phyloP scores from a whole-genome alignment of 2,329 filamentous ascomycete species.

The Verticillium klebahnii region DNA sequence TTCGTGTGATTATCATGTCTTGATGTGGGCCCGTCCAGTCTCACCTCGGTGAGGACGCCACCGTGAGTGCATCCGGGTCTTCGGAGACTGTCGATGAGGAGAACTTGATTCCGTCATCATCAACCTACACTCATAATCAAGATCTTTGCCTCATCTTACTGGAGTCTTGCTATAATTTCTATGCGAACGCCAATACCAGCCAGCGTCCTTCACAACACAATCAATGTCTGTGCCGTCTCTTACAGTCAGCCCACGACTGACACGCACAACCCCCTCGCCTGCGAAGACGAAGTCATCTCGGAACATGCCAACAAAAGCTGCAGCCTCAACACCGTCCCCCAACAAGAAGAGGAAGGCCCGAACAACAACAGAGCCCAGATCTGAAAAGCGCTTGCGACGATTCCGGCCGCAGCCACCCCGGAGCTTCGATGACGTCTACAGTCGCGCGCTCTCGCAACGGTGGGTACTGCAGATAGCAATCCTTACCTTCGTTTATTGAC shows the following conservation, averaged over 20 bases:
- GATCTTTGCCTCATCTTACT: neutral
- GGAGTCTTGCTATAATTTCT: too few species aligned
- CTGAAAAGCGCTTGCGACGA: conserved; percentile 29
- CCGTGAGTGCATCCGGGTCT: neutral
- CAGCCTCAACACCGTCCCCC: neutral
- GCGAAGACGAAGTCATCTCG: neutral
- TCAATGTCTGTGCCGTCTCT: neutral
- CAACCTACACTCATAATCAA: neutral
- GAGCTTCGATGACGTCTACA: conserved; percentile 29
- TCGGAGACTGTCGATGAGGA: neutral
- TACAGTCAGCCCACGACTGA: neutral
- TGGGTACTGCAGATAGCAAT: conserved; percentile 11
- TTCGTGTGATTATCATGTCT: neutral
- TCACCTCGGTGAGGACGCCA: neutral
- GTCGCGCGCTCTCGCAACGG: conserved; percentile 34
- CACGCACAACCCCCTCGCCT: neutral
- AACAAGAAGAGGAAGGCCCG: neutral
- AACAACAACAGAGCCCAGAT: neutral
- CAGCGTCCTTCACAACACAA: neutral
- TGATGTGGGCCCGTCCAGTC: neutral
- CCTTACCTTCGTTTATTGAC: conserved; percentile 1
- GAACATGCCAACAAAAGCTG: neutral
- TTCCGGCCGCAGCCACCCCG: conserved; percentile 28
- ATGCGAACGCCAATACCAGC: neutral
- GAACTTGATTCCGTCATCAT: neutral